phyloP scores from a whole-genome alignment of 2,329 filamentous ascomycete genomes.

The Trichothecium sympodiale region DNA sequence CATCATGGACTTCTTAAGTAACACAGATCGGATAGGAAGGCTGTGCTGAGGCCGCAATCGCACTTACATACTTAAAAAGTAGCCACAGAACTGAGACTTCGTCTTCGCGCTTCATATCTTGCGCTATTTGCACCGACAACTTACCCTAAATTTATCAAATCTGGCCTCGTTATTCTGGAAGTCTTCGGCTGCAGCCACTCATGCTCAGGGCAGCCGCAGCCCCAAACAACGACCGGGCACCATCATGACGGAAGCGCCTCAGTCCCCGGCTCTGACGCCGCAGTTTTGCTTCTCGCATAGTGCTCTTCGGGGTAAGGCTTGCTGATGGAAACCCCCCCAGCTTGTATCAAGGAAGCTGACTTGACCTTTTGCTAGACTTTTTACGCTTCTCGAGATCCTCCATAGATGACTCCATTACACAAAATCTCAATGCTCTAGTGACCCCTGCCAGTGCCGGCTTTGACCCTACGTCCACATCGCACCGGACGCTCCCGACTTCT shows the following conservation, averaged over 20 bases:
- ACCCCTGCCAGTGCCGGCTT: conserved; percentile 65
- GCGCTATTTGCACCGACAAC: too few species aligned
- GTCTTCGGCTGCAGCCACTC: conserved; percentile 24
- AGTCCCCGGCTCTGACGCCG: conserved; percentile 47
- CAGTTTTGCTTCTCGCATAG: conserved; percentile 70
- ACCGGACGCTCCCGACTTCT: conserved; percentile 40
- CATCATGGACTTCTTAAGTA: too few species aligned
- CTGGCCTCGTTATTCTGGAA: conserved; percentile 42
- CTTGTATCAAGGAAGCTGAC: not conserved
- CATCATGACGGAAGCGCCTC: conserved; percentile 32
- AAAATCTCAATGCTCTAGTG: conserved; percentile 82
- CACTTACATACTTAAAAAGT: too few species aligned
- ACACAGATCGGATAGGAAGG: too few species aligned
- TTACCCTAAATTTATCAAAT: conserved; percentile 19
- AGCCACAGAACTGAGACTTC: too few species aligned
- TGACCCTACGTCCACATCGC: conserved; percentile 66
- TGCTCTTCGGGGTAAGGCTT: conserved; percentile 52
- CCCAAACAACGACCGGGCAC: conserved; percentile 20
- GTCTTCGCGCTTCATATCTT: too few species aligned
- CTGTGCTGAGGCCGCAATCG: too few species aligned
- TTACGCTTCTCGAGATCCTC: conserved; percentile 72
- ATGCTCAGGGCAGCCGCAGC: conserved; percentile 20
- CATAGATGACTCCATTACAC: conserved; percentile 87
- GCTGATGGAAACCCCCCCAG: too few species aligned
- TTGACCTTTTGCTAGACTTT: conserved; percentile 53